phyloP scores from a whole-genome alignment of 2,329 filamentous ascomycete genomes.

The Apiospora pterosperma region DNA sequence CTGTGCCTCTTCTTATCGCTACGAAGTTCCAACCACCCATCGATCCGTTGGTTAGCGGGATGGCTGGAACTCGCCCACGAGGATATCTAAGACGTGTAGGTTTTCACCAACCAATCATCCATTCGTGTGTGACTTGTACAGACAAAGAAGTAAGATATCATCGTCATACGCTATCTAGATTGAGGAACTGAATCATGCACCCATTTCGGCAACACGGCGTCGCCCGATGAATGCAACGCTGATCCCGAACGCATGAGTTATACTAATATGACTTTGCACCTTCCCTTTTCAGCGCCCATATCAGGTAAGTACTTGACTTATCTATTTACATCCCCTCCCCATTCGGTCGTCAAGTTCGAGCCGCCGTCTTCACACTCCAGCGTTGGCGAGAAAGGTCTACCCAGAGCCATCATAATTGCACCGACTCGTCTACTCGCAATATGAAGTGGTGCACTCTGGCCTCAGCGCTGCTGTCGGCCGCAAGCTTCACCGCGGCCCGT shows the following conservation, averaged over 20 bases:
- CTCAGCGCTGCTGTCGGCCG: slow-evolving; percentile 20
- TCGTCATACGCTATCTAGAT: too few relatives aligned
- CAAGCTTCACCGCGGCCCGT: slow-evolving; percentile 15
- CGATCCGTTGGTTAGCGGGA: too few relatives aligned
- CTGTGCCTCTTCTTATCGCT: not conserved
- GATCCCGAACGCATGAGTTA: not conserved
- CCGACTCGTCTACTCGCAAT: not conserved
- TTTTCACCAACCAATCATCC: too few relatives aligned
- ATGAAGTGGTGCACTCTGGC: slow-evolving; percentile 23
- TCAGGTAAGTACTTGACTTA: not conserved
- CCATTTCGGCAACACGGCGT: not conserved
- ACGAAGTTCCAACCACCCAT: not conserved
- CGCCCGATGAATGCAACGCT: not conserved
- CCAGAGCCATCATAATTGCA: not conserved
- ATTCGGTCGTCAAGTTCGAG: too few relatives aligned
- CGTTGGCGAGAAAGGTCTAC: not conserved
- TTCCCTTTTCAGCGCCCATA: not conserved
- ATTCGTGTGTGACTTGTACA: too few relatives aligned
- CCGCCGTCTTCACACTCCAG: not conserved
- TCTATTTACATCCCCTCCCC: not conserved
- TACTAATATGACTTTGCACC: not conserved
- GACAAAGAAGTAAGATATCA: too few relatives aligned
- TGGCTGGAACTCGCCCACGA: too few relatives aligned
- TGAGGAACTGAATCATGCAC: not conserved
- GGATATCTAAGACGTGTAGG: too few relatives aligned